Base-by-base conservation (phyloP, 305 asterid species). In the Fraxinus sp. region DNA sequence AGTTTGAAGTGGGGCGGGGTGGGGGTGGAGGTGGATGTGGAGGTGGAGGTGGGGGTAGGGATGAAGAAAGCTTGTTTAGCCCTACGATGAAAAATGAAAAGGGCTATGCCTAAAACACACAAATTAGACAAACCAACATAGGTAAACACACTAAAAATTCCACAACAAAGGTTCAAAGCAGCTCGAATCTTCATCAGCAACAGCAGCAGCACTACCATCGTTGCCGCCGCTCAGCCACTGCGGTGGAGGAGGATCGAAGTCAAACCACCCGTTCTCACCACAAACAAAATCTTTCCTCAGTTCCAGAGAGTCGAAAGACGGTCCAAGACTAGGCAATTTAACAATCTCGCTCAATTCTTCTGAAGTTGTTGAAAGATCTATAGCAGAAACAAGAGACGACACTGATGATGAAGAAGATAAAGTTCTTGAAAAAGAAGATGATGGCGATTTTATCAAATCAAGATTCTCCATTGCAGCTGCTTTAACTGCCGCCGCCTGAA, bases 401-500 rank as follows among this genome's bases (percentile, higher is more conserved):
- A 83, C 30, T 0, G 90, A 86, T 3, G 89, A 82, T 1, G 78
- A 74, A 5, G 78, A 64, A 74, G 59, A 39, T 14, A 20, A 30
- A 75, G 55, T 37, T 3, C 32, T 8, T 22, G 79, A 7, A 1
- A 66, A 37, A 41, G 35, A 30, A 24, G 68, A 46, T 13, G 79
- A 7, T 3, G 68, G n/a, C 3, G 79, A 49, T 76, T 76, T 46
- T 26, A 66, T 66, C 66, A 46, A 49, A 28, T 76, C 70, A 13
- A 76, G 52, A 26, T 46, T 76, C 16, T 76, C 70, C 79, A 76
- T 87, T n/a, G 88, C 87, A 0, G 91, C 91, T 11, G 91, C 91
- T 78, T 80, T 80, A 20, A 88, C 89, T 0, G 91, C 90, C 2
- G 91, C 90, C 39, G 84, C 89, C 85, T 85, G 90, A 18, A 89